Base-by-base conservation (phyloP, 1,284 basidiomycete species). In the Agroathelia rolfsii region DNA sequence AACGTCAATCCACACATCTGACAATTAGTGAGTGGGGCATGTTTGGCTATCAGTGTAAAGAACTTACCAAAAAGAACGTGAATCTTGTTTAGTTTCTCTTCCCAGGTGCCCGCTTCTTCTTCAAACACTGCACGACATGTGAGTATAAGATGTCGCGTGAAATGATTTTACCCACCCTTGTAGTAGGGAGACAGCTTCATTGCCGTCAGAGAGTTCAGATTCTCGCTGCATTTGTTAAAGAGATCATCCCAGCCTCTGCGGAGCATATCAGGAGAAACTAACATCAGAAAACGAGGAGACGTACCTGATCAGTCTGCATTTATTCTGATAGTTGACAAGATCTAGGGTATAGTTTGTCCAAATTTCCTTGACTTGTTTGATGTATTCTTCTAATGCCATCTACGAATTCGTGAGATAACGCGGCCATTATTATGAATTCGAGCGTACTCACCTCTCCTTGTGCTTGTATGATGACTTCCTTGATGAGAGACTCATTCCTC, bases 171-270 rank as follows among this genome's bases (percentile, higher is more conserved):
- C 60, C 30, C 24, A 83, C 84, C 87, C 68, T 94, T 92, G 58
- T 95, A 96, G 50, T 95, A 95, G 0, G 93, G 93, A 3, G 93
- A 97, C 14, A 94, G 58, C 51, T 92, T 94, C 96, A 99, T 99
- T 2, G 94, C 93, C 1, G 78, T 77, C 30, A 99, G 67, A 2
- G 94, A 97, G 50, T 95, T 97, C 49, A 96, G 58, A 49, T 99
- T 95, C 56, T 97, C 93, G 43, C 86, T 78, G 53, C 93, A 96
- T 57, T 94, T 95, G 56, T 74, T 88, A 64, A 97, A 96, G 14
- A 99, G 66, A 31, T 97, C 94, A 52, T 99, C 95, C 93, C 94
- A 98, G 24, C 90, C 92, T 51, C 85, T 88, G 45, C 7, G 19
- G 35, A 13, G 29, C 23, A n/a, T n/a, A 12, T n/a, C 30, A 35